phyloP scores from a whole-genome alignment of 1,139 yeast species.

The Geotrichum europaeum region DNA sequence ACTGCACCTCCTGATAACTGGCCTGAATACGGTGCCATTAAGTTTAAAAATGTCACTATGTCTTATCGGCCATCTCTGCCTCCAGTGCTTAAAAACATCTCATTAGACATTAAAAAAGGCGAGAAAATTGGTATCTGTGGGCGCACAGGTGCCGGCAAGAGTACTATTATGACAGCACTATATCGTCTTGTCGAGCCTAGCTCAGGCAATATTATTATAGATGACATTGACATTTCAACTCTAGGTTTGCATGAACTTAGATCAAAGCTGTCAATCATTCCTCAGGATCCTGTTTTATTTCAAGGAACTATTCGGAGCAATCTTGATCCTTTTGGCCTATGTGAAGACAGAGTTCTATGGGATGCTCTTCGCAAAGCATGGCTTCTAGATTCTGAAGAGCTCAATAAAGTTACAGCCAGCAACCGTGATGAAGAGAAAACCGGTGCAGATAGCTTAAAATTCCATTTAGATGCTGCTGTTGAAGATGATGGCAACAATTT shows the following conservation, averaged over 20 bases:
- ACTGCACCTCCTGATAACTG: constrained; percentile 56
- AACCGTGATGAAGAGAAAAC: not conserved
- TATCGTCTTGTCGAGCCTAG: constrained; percentile 55
- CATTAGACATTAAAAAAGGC: constrained; percentile 43
- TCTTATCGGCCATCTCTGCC: constrained; percentile 76
- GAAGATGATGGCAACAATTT: constrained; percentile 72
- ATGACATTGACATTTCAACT: constrained; percentile 52
- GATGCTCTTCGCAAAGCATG: constrained; percentile 58
- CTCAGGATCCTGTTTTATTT: constrained; percentile 72
- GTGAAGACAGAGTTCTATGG: constrained; percentile 51
- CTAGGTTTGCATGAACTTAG: constrained; percentile 55
- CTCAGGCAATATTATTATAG: constrained; percentile 50
- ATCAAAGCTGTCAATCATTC: constrained; percentile 58
- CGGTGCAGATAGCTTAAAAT: constrained; percentile 40
- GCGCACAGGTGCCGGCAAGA: constrained; percentile 76
- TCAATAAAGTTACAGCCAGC: constrained; percentile 27
- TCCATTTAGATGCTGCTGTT: constrained; percentile 59
- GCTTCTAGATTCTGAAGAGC: constrained; percentile 42
- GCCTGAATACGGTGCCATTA: constrained; percentile 56
- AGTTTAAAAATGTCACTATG: constrained; percentile 53
- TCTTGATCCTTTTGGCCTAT: constrained; percentile 57
- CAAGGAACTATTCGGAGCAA: constrained; percentile 60
- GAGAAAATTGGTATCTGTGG: constrained; percentile 74
- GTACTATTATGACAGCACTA: constrained; percentile 60
- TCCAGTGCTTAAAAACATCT: constrained; percentile 54